These are phyloP conservation scores for Russula griseocarnosa DNA, from an alignment of 768 basidiomycete species.

Conservation along the genomic window DNA sequence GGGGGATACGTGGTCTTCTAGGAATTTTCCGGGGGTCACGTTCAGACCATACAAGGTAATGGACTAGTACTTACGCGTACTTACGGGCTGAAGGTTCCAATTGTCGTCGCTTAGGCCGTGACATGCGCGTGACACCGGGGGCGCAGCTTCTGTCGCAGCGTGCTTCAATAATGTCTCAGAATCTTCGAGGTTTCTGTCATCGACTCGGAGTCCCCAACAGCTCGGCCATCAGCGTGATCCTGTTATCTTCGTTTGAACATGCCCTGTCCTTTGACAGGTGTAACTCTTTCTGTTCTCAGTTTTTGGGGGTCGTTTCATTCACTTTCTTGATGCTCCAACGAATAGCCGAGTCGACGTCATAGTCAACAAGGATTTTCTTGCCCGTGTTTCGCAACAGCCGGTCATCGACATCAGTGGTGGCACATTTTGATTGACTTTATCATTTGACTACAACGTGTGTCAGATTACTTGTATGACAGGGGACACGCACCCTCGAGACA, in stretches of 20 bases:
- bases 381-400: not conserved
- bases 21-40: slow-evolving; percentile 4
- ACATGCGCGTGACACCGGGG: not conserved
- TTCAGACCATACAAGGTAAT: slow-evolving; percentile 10
- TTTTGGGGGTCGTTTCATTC: not conserved
- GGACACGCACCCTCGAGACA: not conserved
- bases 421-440: not conserved
- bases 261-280: not conserved
- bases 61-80: not conserved
- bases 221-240: slow-evolving; percentile 3
- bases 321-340: not conserved
- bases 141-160: slow-evolving; percentile 17
- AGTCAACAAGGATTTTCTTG: not conserved
- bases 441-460: not conserved
- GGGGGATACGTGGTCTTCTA: not conserved
- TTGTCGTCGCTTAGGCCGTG: slow-evolving; percentile 5
- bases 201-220: not conserved
- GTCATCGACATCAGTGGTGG: not conserved
- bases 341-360: not conserved
- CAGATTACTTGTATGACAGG: not conserved
- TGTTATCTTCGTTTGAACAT: slow-evolving; percentile 4
- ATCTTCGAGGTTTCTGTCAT: slow-evolving; percentile 2
- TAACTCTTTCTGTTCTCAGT: not conserved
- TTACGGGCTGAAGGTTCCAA: not conserved
- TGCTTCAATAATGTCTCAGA: slow-evolving; percentile 15